Evolutionary conservation across 176 grass and related monocot genomes (phyloP), one percentile per base, ranked within the genome.

Genomic region (Zizania latifolia): DNA sequence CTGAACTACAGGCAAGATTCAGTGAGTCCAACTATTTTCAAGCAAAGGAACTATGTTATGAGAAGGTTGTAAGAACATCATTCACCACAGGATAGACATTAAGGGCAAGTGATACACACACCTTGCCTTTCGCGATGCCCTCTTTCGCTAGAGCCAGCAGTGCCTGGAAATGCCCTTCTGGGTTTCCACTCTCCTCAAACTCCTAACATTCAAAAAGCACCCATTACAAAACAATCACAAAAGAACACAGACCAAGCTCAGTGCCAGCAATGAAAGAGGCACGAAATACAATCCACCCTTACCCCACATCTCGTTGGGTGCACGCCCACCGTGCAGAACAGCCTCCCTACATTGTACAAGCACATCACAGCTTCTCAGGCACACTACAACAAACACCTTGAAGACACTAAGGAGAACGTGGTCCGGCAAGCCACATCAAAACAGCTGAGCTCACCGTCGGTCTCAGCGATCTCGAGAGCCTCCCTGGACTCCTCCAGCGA

Each of bases 301-400:
- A 98, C 94, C 91, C 86, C 82, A 28, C 94, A 98, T 94, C 91
- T 98, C 10, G 94, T 98, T 0, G 94, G 94, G 76, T 98, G 94
- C 28, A 98, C 91, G 38, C 94, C 94, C 11, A 94, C 94, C 5
- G 86, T 98, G 72, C 94, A 98, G 35, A 92, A 98, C 34, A 98
- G 86, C 50, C 94, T 82, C 65, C 88, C 94, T 98, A 82, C 65
- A 84, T 74, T 62, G 30, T 1, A 64, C n/a, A 65, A 0, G 13
- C 22, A 81, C 58, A 78, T 83, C 26, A 82, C 56, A 74, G 19
- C 8, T 60, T 32, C 29, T 65, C 64, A 88, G 66, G 21, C 3
- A 8, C 77, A 86, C 83, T 84, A 79, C 61, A 84, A 62, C 91
- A 59, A 91, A 86, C 84, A 94, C 22, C 53, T 59, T 43, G 27